Base-by-base conservation (phyloP, 1,284 basidiomycete species). In the Naganishia liquefaciens region DNA sequence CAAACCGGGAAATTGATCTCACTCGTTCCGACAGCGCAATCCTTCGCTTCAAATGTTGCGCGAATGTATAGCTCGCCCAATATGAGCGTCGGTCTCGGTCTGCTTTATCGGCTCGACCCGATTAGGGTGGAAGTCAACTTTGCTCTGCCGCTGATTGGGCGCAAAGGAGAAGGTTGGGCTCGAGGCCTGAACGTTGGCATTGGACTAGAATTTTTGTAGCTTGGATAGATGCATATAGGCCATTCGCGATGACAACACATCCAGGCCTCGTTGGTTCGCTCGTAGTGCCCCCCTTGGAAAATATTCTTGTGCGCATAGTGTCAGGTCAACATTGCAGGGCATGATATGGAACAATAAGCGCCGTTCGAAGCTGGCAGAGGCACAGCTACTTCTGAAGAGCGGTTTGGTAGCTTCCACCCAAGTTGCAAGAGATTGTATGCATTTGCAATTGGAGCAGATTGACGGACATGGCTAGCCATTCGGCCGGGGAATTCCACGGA, bases 161-260 rank as follows among this genome's bases (percentile, higher is more conserved):
- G 86, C 52, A 85, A 83, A 70, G 87, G 87, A 54, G 95, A 99
- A 77, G 86, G 87, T 1, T 75, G 82, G 54, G 83, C 88, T 63
- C 87, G 87, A 70, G 96, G 95, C 0, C 81, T 98, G 52, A 93
- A 96, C 75, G 85, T 97, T 27, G 95, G 96, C 3, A 86, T 99
- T 67, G 96, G 95, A 0, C 76, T 99, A 63, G 91, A 94, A 72
- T 95, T 83, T 74, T 64, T 84, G 63, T 83, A 70, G 33, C 33
- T 7, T 37, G 2, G 13, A 37, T 37, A 37, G 3, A 4, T 5
- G 33, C 33, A 37, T n/a, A n/a, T n/a, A n/a, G n/a, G n/a, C n/a
- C n/a, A n/a, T n/a, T n/a, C n/a, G n/a, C n/a, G n/a, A n/a, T n/a
- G n/a, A n/a, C n/a, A n/a, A n/a, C n/a, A n/a, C n/a, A n/a, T n/a